A percentile compares a stretch with the other conserved stretches of the same genome.
These are phyloP conservation scores for Aristolochia contorta DNA, from an alignment of 164 flowering plant species.

Conservation along the genomic window DNA sequence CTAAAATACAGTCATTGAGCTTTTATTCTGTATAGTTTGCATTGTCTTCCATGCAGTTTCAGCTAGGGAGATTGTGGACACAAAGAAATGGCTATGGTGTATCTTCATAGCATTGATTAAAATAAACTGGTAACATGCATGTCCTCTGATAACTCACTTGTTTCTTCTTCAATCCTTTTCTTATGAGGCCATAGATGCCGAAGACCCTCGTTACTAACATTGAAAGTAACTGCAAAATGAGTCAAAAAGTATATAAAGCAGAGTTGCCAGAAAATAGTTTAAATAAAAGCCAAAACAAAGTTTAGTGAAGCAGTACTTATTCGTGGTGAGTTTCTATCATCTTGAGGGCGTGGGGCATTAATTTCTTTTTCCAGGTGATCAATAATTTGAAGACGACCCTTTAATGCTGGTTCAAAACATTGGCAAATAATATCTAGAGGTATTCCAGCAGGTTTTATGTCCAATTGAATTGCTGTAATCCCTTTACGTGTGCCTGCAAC, in stretches of 20 bases:
- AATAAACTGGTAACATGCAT: too few relatives aligned
- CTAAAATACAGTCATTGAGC: too few relatives aligned
- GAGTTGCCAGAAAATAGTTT: neutral
- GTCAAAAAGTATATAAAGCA: conserved; percentile 2
- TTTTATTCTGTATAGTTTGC: too few relatives aligned
- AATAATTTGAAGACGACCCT: conserved; percentile 80
- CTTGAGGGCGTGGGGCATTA: conserved; percentile 63
- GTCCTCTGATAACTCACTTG: conserved; percentile 38
- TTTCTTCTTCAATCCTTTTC: conserved; percentile 80
- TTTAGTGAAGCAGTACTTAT: conserved; percentile 32
- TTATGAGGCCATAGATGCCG: conserved; percentile 83
- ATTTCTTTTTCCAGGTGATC: conserved; percentile 85
- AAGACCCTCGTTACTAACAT: conserved; percentile 67
- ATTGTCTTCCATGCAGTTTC: too few relatives aligned
- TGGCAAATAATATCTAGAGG: conserved; percentile 92
- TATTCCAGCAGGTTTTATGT: conserved; percentile 98
- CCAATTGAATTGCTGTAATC: conserved; percentile 87
- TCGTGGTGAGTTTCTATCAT: conserved; percentile 54
- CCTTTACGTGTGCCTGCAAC: conserved; percentile 93
- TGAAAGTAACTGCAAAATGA: conserved; percentile 55
- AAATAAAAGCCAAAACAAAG: neutral
- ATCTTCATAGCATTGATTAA: too few relatives aligned
- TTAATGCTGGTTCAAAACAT: conserved; percentile 63
- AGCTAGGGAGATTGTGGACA: too few relatives aligned
- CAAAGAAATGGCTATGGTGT: too few relatives aligned